Evolutionary conservation across 805 yeast genomes (phyloP), one percentile per base, ranked within the genome.

Genomic region (Hanseniaspora lindneri): DNA sequence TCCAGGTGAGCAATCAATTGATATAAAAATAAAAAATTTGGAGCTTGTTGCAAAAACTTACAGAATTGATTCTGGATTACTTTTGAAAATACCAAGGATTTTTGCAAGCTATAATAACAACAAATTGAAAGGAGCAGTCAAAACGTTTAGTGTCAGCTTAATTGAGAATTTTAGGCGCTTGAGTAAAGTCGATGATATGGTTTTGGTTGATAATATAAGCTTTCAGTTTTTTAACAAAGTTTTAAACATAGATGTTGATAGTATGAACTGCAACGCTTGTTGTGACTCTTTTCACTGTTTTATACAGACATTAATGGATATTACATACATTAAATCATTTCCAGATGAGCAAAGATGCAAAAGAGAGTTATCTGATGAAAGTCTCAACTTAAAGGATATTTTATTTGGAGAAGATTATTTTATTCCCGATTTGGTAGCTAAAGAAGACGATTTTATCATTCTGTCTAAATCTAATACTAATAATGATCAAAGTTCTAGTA

Each of bases 281-380:
- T 89, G 95, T 1, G 97, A 88, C 59, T 85, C 96, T 0, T 71
- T 79, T 0, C 81, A 84, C 56, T 75, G 89, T 11, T 61, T 88
- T 36, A 52, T 77, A 2, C 94, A 82, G 53, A 56, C 83, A 8
- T 54, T 80, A 9, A 78, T 75, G 51, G 95, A 86, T 56, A 66
- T 88, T 55, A 83, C 82, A 55, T 76, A 75, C 13, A 87, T 88
- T 0, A 62, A 83, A 1, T 62, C 70, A 6, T 77, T 81, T 34
- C 68, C 70, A 0, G 78, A 77, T 52, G 76, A 75, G 2, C 74
- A 75, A 30, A 83, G 78, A 61, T 81, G 73, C 59, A 75, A 69
- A 42, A 57, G 63, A 9, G 41, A 36, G 27, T 29, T 34, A 21
- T 39, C 49, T 4, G 56, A 60, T 29, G 56, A 56, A 3, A 49